Conservation (phyloP, 805 yeast genomes). For the Teunomyces lycoperdinae region DNA sequence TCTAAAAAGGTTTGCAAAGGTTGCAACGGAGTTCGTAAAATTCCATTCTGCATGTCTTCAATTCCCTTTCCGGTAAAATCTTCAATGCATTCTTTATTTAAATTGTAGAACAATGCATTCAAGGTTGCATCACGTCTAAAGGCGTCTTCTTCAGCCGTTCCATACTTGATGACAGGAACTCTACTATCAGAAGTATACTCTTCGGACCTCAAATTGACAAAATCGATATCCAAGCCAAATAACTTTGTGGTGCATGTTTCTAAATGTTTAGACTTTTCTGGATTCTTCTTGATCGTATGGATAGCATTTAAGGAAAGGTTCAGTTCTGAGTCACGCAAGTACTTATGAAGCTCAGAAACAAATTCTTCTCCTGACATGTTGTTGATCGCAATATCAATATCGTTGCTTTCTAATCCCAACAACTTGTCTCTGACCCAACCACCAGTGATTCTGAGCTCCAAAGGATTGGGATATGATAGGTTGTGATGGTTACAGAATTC, state of each 20-base stretch:
- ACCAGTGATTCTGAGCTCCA: conserved; percentile 81
- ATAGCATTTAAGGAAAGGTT: conserved; percentile 39
- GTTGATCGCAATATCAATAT: conserved; percentile 89
- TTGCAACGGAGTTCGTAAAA: conserved; percentile 82
- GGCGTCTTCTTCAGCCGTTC: conserved; percentile 92
- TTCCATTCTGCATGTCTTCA: conserved; percentile 63
- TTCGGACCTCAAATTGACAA: conserved; percentile 88
- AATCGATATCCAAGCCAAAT: conserved; percentile 83
- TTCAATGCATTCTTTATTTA: conserved; percentile 66
- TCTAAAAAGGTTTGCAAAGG: conserved; percentile 86
- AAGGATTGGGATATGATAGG: conserved; percentile 12
- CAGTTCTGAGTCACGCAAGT: conserved; percentile 27
- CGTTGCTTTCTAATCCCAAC: conserved; percentile 76
- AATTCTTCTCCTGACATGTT: conserved; percentile 81
- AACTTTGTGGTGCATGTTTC: conserved; percentile 94
- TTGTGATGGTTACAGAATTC: conserved; percentile 42
- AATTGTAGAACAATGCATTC: conserved; percentile 87
- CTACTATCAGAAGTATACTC: conserved; percentile 79
- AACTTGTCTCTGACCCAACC: conserved; percentile 98
- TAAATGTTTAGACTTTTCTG: conserved; percentile 92
- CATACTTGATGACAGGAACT: conserved; percentile 80
- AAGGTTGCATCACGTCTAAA: conserved; percentile 91
- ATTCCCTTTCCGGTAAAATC: conserved; percentile 82
- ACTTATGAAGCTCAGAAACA: conserved; percentile 63
- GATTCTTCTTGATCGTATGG: conserved; percentile 86